Evolutionary conservation across 192 early-diverging fungal genomes (phyloP).

Genomic region (Coemansia sp.): DNA sequence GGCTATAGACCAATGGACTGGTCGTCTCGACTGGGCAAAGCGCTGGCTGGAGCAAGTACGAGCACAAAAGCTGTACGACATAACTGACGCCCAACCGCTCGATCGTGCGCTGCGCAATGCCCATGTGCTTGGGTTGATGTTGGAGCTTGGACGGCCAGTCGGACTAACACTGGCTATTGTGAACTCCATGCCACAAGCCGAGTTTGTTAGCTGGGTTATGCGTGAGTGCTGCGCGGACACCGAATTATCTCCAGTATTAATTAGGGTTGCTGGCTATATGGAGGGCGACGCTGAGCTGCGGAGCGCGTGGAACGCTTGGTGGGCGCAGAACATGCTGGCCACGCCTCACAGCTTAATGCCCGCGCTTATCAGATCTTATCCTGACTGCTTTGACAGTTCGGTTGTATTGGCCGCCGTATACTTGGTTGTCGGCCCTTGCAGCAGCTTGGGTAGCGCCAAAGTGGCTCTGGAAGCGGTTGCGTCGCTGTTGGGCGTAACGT

Average conservation of each 20-base stretch:
- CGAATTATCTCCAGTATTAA: neutral
- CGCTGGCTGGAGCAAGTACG: constrained; percentile 19
- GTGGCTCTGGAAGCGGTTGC: neutral
- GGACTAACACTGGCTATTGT: constrained; percentile 4
- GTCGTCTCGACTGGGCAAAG: constrained; percentile 25
- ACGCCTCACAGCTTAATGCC: neutral
- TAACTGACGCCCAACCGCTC: neutral
- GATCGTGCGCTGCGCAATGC: constrained; percentile 10
- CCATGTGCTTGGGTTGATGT: neutral
- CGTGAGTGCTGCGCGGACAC: neutral
- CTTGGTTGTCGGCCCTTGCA: constrained; percentile 16
- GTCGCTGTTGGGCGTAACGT: neutral
- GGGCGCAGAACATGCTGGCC: constrained; percentile 11
- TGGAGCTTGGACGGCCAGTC: neutral
- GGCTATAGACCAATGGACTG: constrained; percentile 28
- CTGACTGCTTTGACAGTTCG: constrained; percentile 6
- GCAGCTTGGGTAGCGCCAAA: neutral
- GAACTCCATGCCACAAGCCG: constrained; percentile 3
- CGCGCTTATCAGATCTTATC: neutral
- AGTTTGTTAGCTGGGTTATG: constrained; percentile 8
- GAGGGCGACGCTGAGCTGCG: neutral
- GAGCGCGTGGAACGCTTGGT: constrained; percentile 27
- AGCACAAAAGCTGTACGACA: neutral
- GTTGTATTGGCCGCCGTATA: constrained; percentile 18
- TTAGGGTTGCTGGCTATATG: neutral